Percentiles rank a stretch among this genome's conserved stretches.
Evolutionary conservation across 2,329 filamentous ascomycete species (phyloP).

Genomic region (Fusarium siculi): DNA sequence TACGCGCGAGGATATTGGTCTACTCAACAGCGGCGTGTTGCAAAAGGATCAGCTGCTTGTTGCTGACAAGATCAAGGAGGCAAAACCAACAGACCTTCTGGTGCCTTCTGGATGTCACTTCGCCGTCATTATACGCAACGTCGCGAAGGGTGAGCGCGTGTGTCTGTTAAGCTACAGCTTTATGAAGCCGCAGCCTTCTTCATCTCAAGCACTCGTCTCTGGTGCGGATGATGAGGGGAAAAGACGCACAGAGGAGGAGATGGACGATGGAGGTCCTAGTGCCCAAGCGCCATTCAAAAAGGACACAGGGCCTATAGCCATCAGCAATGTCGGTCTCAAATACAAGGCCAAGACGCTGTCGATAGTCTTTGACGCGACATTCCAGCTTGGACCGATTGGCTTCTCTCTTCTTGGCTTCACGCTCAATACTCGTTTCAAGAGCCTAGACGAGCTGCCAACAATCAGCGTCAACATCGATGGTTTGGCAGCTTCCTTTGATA

Average conservation of each 20-base stretch:
- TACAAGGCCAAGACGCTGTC: neutral
- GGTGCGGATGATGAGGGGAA: fast-evolving
- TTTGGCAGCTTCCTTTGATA: conserved; percentile 47
- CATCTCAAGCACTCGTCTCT: neutral
- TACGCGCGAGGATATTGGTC: neutral
- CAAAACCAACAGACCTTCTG: neutral
- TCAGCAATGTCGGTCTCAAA: neutral
- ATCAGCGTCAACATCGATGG: conserved; percentile 45
- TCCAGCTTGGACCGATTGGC: conserved; percentile 1
- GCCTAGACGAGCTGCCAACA: neutral
- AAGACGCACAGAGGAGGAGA: neutral
- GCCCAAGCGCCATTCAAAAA: conserved; percentile 1
- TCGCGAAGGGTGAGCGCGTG: neutral
- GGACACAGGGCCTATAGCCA: neutral
- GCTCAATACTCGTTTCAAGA: neutral
- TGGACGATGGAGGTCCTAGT: neutral
- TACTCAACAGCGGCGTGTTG: neutral
- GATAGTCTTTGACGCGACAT: neutral
- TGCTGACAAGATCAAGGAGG: neutral
- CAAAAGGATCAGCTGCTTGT: neutral
- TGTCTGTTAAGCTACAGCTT: neutral
- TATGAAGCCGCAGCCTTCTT: neutral
- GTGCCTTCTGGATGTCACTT: neutral
- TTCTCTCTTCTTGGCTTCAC: conserved; percentile 2
- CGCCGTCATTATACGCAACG: neutral